phyloP scores from a whole-genome alignment of 129 eudicot species.

The Scalesia atractyloides region DNA sequence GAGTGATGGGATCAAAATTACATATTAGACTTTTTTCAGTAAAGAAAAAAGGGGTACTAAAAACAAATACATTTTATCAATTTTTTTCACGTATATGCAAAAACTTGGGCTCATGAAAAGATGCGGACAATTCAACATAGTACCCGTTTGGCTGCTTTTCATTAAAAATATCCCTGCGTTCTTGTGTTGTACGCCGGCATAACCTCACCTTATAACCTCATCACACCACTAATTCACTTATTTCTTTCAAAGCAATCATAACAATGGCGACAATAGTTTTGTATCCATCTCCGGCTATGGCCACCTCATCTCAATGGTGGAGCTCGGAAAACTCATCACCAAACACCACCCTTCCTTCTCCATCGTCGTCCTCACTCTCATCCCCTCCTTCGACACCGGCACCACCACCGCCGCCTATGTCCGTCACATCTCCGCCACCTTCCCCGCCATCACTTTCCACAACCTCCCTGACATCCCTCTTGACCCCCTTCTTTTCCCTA shows the following conservation, averaged over 20 bases:
- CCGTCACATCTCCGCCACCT: slow-evolving; percentile 28
- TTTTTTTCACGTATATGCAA: too few relatives aligned
- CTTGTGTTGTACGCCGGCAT: background rate
- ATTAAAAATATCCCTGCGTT: too few relatives aligned
- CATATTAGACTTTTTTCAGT: too few relatives aligned
- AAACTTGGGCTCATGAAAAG: too few relatives aligned
- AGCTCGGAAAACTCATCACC: slow-evolving; percentile 41
- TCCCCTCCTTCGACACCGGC: slow-evolving; percentile 14
- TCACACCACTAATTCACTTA: background rate
- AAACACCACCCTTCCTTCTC: slow-evolving; percentile 7
- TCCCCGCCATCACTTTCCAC: slow-evolving; percentile 55
- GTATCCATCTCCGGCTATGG: slow-evolving; percentile 43
- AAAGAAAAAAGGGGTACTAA: too few relatives aligned
- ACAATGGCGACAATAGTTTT: slow-evolving; percentile 27
- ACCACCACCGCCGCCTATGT: slow-evolving; percentile 1
- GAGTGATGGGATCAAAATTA: too few relatives aligned
- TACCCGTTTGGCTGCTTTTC: too few relatives aligned
- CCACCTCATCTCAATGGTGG: slow-evolving; percentile 52
- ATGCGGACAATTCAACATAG: too few relatives aligned
- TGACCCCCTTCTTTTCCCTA: slow-evolving; percentile 26
- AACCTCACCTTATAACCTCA: background rate
- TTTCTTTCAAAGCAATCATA: background rate
- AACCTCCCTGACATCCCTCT: slow-evolving; percentile 41
- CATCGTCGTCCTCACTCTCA: background rate
- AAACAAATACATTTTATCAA: too few relatives aligned